A percentile compares a stretch with the other conserved stretches of the same genome.
Conservation (phyloP, 192 early-diverging fungal genomes). For the Coemansia sp. region DNA sequence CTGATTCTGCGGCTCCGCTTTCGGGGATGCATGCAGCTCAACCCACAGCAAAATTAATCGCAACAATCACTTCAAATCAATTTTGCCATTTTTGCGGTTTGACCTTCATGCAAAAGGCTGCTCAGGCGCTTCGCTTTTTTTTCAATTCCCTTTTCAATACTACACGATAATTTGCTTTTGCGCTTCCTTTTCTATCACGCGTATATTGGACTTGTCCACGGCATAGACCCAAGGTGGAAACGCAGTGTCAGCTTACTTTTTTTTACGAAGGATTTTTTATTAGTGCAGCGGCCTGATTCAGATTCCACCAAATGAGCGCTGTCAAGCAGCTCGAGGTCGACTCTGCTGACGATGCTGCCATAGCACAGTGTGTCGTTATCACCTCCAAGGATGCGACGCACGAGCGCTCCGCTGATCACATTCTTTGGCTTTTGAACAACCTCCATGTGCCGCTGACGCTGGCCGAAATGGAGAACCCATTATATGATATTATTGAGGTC, state of each 20-base stretch:
- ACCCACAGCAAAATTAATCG: not conserved
- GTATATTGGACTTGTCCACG: not conserved
- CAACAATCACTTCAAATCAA: not conserved
- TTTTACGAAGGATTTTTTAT: not conserved
- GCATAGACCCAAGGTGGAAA: not conserved
- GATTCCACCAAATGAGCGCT: conserved; percentile 9
- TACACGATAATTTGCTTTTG: not conserved
- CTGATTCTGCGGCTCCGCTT: not conserved
- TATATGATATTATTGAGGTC: conserved; percentile 36
- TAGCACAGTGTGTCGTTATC: conserved; percentile 38
- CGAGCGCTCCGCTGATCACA: conserved; percentile 45
- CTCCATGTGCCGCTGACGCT: conserved; percentile 45
- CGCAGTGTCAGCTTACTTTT: not conserved
- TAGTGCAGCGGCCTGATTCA: not conserved
- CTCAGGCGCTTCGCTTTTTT: not conserved
- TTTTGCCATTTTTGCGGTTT: not conserved
- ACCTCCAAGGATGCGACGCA: conserved; percentile 18
- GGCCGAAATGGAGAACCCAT: conserved; percentile 35
- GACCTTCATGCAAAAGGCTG: not conserved
- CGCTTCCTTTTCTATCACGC: not conserved
- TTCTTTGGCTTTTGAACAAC: conserved; percentile 48
- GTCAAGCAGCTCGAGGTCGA: conserved; percentile 8
- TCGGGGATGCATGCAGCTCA: not conserved
- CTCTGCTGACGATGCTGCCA: conserved; percentile 7
- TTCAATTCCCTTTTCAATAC: not conserved